Evolutionary conservation across 176 grass and related monocot species (phyloP).

Genomic region (Aegilops speltoides): DNA sequence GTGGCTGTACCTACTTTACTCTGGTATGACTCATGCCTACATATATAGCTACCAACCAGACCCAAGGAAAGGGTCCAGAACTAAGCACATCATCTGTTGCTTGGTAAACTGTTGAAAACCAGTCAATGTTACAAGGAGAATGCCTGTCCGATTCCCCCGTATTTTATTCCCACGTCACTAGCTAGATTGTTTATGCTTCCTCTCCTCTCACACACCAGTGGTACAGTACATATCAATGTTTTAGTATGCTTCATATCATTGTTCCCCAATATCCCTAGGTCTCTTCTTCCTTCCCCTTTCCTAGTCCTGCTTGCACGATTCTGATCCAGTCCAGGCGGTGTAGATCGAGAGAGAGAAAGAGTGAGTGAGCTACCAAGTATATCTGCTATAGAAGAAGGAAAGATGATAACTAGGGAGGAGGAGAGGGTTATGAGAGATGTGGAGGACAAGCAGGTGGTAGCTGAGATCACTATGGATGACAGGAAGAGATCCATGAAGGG

Average conservation of each 20-base stretch:
- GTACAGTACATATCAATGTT: neutral
- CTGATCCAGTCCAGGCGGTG: slow-evolving; percentile 29
- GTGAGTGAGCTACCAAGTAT: neutral
- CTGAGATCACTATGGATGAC: slow-evolving; percentile 47
- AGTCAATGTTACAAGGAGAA: slow-evolving; percentile 82
- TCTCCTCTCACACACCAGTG: neutral
- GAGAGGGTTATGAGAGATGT: slow-evolving; percentile 18
- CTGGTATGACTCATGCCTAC: slow-evolving; percentile 25
- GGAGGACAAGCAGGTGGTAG: slow-evolving; percentile 42
- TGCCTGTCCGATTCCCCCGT: slow-evolving; percentile 60
- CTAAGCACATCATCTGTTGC: slow-evolving; percentile 12
- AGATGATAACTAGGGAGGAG: slow-evolving; percentile 31
- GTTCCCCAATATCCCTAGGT: slow-evolving; percentile 17
- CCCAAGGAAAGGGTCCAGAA: slow-evolving; percentile 30
- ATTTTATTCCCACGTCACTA: slow-evolving; percentile 55
- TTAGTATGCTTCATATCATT: slow-evolving; percentile 37
- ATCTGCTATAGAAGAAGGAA: neutral
- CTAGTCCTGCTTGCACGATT: slow-evolving; percentile 24
- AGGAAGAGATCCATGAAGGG: slow-evolving; percentile 30
- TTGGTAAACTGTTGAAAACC: slow-evolving; percentile 41
- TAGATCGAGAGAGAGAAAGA: slow-evolving; percentile 25
- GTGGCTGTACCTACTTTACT: neutral
- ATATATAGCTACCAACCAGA: slow-evolving; percentile 4
- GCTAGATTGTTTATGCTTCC: slow-evolving; percentile 34
- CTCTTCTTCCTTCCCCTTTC: slow-evolving; percentile 51